A percentile compares a stretch with the other conserved stretches of the same genome.
Evolutionary conservation across 1,284 basidiomycete species (phyloP).

Genomic region (Somion occarium): DNA sequence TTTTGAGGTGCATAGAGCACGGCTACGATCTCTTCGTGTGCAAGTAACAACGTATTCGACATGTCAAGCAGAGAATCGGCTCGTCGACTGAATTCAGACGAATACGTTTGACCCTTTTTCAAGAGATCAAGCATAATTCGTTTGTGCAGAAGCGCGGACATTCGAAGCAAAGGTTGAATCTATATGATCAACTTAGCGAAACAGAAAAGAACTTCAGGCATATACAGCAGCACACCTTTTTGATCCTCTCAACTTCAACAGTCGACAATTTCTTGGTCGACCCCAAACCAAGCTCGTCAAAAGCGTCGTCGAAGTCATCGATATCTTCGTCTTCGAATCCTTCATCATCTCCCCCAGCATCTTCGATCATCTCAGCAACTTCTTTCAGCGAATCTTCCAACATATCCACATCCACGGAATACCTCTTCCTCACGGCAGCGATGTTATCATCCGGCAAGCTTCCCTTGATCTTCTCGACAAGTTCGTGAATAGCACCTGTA

Average conservation of each 20-base stretch:
- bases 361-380: conserved; percentile 49
- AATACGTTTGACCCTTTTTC: conserved; percentile 21
- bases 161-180: conserved; percentile 54
- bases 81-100: conserved; percentile 16
- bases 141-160: conserved; percentile 59
- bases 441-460: conserved; percentile 55
- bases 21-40: conserved; percentile 60
- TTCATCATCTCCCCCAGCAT: conserved; percentile 23
- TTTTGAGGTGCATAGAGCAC: conserved; percentile 62
- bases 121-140: conserved; percentile 50
- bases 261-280: conserved; percentile 25
- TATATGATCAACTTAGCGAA: conserved; percentile 20
- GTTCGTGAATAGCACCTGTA: conserved; percentile 61
- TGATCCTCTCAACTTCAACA: conserved; percentile 23
- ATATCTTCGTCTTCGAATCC: conserved; percentile 26
- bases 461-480: conserved; percentile 50
- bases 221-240: conserved; percentile 19
- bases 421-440: conserved; percentile 52
- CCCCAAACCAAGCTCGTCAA: conserved; percentile 62
- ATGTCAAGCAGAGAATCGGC: conserved; percentile 44
- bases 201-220: not conserved
- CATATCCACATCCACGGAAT: conserved; percentile 51
- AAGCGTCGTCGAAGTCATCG: conserved; percentile 49
- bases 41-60: conserved; percentile 45
- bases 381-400: conserved; percentile 61